These are phyloP conservation scores for Exophiala phaeomuriformis DNA, from an alignment of 2,329 filamentous ascomycete species.

Conservation along the genomic window DNA sequence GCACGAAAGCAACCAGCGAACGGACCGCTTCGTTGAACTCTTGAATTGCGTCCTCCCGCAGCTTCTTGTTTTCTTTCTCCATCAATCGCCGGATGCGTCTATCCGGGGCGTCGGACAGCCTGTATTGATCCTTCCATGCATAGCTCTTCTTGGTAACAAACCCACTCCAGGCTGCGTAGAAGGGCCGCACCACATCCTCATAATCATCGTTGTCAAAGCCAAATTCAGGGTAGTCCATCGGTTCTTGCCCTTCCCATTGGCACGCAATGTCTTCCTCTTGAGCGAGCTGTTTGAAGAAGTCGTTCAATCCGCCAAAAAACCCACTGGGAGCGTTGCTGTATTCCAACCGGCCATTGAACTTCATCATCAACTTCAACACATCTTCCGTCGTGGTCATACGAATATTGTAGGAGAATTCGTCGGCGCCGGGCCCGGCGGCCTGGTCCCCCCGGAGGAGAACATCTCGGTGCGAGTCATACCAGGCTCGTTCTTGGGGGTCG, in stretches of 20 bases:
- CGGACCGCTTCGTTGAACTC: conserved; percentile 92
- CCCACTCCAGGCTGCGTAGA: conserved; percentile 72
- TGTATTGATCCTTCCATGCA: conserved; percentile 80
- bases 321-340: conserved; percentile 73
- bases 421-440: conserved; percentile 36
- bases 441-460: conserved; percentile 66
- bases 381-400: conserved; percentile 74
- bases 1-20: conserved; percentile 77
- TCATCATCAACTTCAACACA: conserved; percentile 67
- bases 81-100: conserved; percentile 72
- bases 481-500: conserved; percentile 88
- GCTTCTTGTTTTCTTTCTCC: conserved; percentile 89
- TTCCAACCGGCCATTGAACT: conserved; percentile 68
- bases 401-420: conserved; percentile 59
- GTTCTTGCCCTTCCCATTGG: conserved; percentile 56
- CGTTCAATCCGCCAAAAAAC: conserved; percentile 73
- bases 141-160: conserved; percentile 84
- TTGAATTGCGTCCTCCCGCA: conserved; percentile 70
- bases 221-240: conserved; percentile 70
- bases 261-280: conserved; percentile 71
- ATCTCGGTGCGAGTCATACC: conserved; percentile 93
- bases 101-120: conserved; percentile 78
- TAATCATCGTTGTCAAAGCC: conserved; percentile 68
- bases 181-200: conserved; percentile 67
- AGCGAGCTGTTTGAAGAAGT: conserved; percentile 72